Conservation (phyloP, 73 alveolate genomes). For the Paramecium tetraurelia region DNA sequence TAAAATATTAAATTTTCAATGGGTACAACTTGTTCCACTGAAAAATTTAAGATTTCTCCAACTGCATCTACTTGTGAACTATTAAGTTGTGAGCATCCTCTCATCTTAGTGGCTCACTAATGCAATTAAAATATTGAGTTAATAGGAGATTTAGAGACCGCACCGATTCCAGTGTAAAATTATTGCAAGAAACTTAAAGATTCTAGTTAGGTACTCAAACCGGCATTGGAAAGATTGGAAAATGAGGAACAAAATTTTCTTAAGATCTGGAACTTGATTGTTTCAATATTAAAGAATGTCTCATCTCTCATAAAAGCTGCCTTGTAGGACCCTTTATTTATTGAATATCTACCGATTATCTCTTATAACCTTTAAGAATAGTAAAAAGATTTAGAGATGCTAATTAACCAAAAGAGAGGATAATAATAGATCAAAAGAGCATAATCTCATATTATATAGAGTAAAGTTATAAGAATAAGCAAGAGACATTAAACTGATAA, state of each 20-base stretch:
- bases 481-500: conserved; percentile 1
- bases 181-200: neutral
- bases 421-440: neutral
- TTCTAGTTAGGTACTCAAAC: neutral
- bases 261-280: neutral
- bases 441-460: neutral
- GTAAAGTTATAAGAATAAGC: neutral
- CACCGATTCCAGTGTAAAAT: neutral
- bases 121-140: neutral
- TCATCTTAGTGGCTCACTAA: neutral
- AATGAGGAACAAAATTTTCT: neutral
- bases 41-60: conserved; percentile 1
- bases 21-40: conserved; percentile 10
- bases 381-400: neutral
- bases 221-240: neutral
- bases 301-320: neutral
- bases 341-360: neutral
- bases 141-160: neutral
- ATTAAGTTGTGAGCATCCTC: neutral
- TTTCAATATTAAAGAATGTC: neutral
- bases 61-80: neutral
- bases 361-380: neutral
- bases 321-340: neutral
- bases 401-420: neutral
- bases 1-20: neutral